Base-by-base conservation (phyloP, 148 eudicot genomes). In the Limonium bicolor region DNA sequence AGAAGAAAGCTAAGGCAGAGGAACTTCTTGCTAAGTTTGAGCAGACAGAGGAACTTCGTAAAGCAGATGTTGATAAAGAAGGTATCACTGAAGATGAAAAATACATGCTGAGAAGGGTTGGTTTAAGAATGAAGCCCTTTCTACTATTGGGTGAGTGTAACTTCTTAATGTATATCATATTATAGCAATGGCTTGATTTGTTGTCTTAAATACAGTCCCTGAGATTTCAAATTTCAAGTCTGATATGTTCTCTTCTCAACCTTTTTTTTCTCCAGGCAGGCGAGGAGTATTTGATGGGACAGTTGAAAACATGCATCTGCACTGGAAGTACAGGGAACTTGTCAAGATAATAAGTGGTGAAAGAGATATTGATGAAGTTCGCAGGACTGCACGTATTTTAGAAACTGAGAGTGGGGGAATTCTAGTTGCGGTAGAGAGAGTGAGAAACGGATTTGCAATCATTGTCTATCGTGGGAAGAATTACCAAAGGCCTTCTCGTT, bases 281-380 rank as follows among this genome's bases (percentile, higher is more conserved):
- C 87, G 99, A 41, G 95, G 95, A 53, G 88, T 92, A 44, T 92
- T 92, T 78, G 95, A 78, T 69, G 99, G 99, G 48, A 92, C 99
- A 14, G 65, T 92, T 61, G 94, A 92, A 66, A 92, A 92, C 65
- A 85, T 92, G 99, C 99, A 92, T 76, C 76, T 92, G 32, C 99
- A 92, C 58, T 92, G 99, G 99, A 92, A 92, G 65, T 92, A 92
- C 60, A 69, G 99, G 62, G 99, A 92, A 62, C 76, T 92, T 45
- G 99, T 92, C 40, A 92, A 92, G 74, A 65, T 92, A 58, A 69
- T 86, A 32, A 67, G 78, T 44, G 88, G 88, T 21, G 80, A 76
- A 24, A 65, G 68, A 65, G 65, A 64, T 69, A 75, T 76, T 51
- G 76, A 65, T 36, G 99, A 81, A 52, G 71, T 81, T 49, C 69